Evolutionary conservation across 371 early-diverging fungal species (phyloP).

Genomic region (Capillidium rhysosporum): DNA sequence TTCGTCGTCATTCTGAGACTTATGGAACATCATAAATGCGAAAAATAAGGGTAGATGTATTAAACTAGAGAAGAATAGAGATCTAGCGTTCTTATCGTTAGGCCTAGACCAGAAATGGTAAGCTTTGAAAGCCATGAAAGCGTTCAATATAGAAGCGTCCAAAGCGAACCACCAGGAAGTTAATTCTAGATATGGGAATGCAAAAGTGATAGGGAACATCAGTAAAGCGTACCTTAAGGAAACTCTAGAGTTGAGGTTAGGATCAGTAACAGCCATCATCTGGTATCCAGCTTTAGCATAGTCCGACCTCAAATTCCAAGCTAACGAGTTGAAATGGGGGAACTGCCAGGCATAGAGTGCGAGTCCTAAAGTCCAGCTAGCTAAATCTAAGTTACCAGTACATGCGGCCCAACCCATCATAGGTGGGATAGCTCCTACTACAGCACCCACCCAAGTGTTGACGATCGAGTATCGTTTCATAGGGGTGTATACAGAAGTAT

Average conservation of each 20-base stretch:
- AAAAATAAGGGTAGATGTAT: conserved; percentile 71
- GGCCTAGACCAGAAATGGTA: conserved; percentile 51
- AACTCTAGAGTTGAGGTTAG: conserved; percentile 71
- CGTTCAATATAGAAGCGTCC: conserved; percentile 58
- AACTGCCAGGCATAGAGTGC: conserved; percentile 93
- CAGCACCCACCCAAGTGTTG: conserved; percentile 90
- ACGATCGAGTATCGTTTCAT: conserved; percentile 81
- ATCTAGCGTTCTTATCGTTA: conserved; percentile 60
- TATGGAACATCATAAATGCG: conserved; percentile 74
- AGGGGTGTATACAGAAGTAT: conserved; percentile 80
- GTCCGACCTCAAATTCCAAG: conserved; percentile 80
- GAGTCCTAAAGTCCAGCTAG: conserved; percentile 58
- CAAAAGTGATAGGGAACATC: conserved; percentile 57
- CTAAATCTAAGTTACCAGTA: conserved; percentile 52
- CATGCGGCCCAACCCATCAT: conserved; percentile 94
- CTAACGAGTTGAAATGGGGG: conserved; percentile 90
- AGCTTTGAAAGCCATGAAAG: conserved; percentile 41
- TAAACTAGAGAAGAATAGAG: conserved; percentile 76
- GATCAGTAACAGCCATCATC: conserved; percentile 83
- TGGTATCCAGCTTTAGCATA: conserved; percentile 93
- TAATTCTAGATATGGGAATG: conserved; percentile 46
- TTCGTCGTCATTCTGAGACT: conserved; percentile 12
- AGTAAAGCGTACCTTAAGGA: conserved; percentile 63
- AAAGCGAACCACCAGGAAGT: conserved; percentile 61
- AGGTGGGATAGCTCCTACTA: conserved; percentile 94